Conservation (phyloP, 73 alveolate species). For the Symbiodinium pilosum region DNA sequence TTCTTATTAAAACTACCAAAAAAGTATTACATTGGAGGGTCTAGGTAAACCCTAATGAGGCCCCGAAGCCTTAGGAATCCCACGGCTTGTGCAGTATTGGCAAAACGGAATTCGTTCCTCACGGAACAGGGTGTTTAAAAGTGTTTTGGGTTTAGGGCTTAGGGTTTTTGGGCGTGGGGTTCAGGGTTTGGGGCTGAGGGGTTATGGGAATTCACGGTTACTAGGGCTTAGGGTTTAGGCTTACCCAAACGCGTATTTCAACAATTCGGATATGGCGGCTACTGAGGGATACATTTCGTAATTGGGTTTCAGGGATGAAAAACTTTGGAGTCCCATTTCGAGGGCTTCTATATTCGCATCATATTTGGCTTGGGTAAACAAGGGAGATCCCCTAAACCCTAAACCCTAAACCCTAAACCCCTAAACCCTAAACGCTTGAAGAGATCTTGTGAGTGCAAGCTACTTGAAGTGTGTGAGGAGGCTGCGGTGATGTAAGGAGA, state of each 20-base stretch:
- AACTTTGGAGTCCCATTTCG: no score
- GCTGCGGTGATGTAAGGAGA: no score
- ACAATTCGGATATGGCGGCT: no score
- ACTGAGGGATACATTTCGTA: no score
- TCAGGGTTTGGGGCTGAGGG: not conserved
- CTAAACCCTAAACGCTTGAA: not conserved
- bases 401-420: not conserved
- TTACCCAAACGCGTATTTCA: no score
- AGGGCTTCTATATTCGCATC: no score
- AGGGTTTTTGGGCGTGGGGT: no score
- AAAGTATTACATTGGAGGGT: no score
- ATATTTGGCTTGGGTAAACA: no score
- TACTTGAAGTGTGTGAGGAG: no score
- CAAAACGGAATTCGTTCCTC: conserved; percentile 7
- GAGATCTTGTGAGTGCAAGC: not conserved
- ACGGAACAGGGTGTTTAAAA: not conserved
- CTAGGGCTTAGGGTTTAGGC: not conserved
- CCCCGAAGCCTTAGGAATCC: not conserved
- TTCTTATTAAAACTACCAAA: no score
- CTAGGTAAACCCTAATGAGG: not conserved
- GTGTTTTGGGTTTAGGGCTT: not conserved
- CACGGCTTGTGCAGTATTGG: not conserved
- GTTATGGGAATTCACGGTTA: not conserved
- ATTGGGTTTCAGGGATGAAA: no score
- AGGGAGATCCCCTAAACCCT: not conserved